Percentiles rank a stretch among this genome's conserved stretches.
These are phyloP conservation scores for Neopestalotiopsis sp. DNA, from an alignment of 2,329 filamentous ascomycete genomes.

Conservation along the genomic window DNA sequence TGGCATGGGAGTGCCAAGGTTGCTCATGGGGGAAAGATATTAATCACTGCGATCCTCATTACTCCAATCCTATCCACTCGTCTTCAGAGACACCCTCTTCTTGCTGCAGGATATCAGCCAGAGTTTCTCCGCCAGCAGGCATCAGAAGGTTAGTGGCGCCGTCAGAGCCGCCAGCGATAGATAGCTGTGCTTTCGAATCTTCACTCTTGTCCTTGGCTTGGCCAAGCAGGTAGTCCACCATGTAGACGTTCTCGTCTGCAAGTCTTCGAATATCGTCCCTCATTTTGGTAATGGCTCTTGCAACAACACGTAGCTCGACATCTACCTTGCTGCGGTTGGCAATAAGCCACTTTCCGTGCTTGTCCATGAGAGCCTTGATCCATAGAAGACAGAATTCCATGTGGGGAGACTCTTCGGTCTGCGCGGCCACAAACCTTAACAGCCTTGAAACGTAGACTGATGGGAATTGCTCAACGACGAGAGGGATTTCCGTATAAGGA, in stretches of 20 bases:
- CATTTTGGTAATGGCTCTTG: slow-evolving; percentile 80
- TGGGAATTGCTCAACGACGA: slow-evolving; percentile 81
- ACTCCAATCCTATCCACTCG: slow-evolving; percentile 40
- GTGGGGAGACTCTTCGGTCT: slow-evolving; percentile 89
- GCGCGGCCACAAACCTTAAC: slow-evolving; percentile 84
- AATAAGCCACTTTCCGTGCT: slow-evolving; percentile 85
- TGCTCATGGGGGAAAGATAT: neutral
- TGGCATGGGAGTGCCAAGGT: neutral
- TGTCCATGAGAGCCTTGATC: slow-evolving; percentile 83
- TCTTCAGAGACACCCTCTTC: slow-evolving; percentile 31
- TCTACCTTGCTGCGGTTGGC: slow-evolving; percentile 81
- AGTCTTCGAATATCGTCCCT: slow-evolving; percentile 81
- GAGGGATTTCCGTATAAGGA: slow-evolving; percentile 74
- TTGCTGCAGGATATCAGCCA: slow-evolving; percentile 27
- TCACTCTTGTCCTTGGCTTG: slow-evolving; percentile 44
- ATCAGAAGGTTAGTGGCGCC: slow-evolving; percentile 30
- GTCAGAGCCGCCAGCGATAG: slow-evolving; percentile 26
- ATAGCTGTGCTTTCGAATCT: slow-evolving; percentile 18
- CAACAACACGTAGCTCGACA: slow-evolving; percentile 82
- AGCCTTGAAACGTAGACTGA: slow-evolving; percentile 85
- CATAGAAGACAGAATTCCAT: slow-evolving; percentile 94
- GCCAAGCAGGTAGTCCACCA: slow-evolving; percentile 79
- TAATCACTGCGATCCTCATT: slow-evolving; percentile 13
- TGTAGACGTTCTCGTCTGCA: slow-evolving; percentile 88
- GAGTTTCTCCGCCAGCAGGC: slow-evolving; percentile 23